Evolutionary conservation across 2,329 filamentous ascomycete genomes (phyloP).

Genomic region (Pyrenophora graminea): DNA sequence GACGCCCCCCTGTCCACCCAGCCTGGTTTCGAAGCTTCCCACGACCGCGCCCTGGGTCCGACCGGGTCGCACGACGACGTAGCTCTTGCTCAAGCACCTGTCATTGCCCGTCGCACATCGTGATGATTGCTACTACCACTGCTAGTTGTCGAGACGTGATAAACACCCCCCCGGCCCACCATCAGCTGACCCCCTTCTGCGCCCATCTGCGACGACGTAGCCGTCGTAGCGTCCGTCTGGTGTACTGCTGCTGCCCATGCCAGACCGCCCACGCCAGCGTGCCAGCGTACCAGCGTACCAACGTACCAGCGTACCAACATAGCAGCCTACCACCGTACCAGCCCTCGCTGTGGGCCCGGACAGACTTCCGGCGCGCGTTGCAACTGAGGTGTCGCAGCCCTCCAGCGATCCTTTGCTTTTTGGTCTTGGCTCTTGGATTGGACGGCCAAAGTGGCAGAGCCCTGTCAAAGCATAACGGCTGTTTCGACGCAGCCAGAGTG

Average conservation of each 20-base stretch:
- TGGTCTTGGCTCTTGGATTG: conserved; percentile 8
- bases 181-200: conserved; percentile 37
- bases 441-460: conserved; percentile 15
- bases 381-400: conserved; percentile 32
- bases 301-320: conserved; percentile 4
- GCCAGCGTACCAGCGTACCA: background rate
- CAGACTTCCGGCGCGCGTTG: conserved; percentile 36
- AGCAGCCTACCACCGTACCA: conserved; percentile 4
- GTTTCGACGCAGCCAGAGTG: conserved; percentile 31
- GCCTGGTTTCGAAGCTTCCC: conserved; percentile 27
- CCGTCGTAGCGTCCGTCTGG: conserved; percentile 16
- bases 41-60: conserved; percentile 26
- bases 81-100: conserved; percentile 15
- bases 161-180: conserved; percentile 13
- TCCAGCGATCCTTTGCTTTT: conserved; percentile 19
- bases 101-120: conserved; percentile 18
- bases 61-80: conserved; percentile 28
- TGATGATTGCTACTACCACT: conserved; percentile 15
- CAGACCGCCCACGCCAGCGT: conserved; percentile 1
- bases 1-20: conserved; percentile 25
- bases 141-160: conserved; percentile 22
- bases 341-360: conserved; percentile 23
- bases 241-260: conserved; percentile 25
- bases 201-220: conserved; percentile 26
- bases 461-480: conserved; percentile 41